A percentile compares a stretch with the other conserved stretches of the same genome.
Evolutionary conservation across 805 yeast species (phyloP).

Genomic region (Lipomyces kockii): DNA sequence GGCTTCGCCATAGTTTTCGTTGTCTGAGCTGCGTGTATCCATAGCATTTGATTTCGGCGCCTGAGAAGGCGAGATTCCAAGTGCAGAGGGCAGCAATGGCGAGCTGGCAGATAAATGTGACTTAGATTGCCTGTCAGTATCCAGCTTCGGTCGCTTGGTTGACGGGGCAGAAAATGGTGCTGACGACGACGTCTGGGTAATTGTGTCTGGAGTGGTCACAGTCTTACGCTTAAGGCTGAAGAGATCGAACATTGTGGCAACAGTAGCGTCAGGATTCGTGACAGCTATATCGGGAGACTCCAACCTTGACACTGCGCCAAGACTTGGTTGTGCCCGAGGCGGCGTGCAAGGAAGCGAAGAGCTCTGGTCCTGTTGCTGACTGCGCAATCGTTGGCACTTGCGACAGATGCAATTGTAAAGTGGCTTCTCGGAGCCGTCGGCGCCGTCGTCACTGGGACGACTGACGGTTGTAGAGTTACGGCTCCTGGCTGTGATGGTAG

Average conservation of each 20-base stretch:
- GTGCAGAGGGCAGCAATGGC: background rate
- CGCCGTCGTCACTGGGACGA: slow-evolving; percentile 2
- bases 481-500: background rate
- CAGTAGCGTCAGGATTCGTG: background rate
- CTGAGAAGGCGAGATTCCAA: background rate
- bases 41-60: background rate
- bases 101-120: background rate
- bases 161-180: background rate
- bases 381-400: slow-evolving; percentile 4
- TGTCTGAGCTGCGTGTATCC: background rate
- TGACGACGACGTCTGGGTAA: background rate
- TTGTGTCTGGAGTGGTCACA: background rate
- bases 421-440: background rate
- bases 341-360: background rate
- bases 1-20: slow-evolving; percentile 16
- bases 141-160: slow-evolving; percentile 4
- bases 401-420: slow-evolving; percentile 6
- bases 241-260: background rate
- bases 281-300: background rate
- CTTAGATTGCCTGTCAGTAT: background rate
- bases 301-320: background rate
- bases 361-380: background rate
- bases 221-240: slow-evolving; percentile 3
- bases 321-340: background rate
- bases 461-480: background rate